phyloP scores from a whole-genome alignment of 2,329 filamentous ascomycete genomes.

The Pseudogymnoascus sp. region DNA sequence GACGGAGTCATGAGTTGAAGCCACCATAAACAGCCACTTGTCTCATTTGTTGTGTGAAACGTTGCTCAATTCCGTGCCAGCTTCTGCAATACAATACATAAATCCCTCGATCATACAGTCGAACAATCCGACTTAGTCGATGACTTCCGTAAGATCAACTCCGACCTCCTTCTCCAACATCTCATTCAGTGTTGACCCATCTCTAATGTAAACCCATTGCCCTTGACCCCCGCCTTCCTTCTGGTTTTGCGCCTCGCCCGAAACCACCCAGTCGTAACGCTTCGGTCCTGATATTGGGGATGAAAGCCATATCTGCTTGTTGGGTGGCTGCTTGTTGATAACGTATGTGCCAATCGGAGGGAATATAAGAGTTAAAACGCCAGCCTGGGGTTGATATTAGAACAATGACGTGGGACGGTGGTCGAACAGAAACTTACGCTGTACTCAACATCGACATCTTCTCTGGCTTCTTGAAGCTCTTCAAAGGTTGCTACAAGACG shows the following conservation, averaged over 20 bases:
- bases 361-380: slow-evolving; percentile 71
- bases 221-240: slow-evolving; percentile 70
- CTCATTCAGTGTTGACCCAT: slow-evolving; percentile 66
- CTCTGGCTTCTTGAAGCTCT: slow-evolving; percentile 60
- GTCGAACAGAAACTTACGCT: slow-evolving; percentile 50
- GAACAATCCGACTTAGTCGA: not conserved
- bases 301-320: slow-evolving; percentile 95
- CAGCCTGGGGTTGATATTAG: slow-evolving; percentile 49
- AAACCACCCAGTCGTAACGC: slow-evolving; percentile 81
- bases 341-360: slow-evolving; percentile 73
- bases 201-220: slow-evolving; percentile 81
- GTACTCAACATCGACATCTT: slow-evolving; percentile 82
- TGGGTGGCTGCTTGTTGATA: slow-evolving; percentile 96
- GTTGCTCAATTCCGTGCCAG: not conserved
- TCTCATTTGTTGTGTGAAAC: not conserved
- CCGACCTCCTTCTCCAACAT: slow-evolving; percentile 70
- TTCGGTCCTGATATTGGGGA: slow-evolving; percentile 88
- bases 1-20: not conserved
- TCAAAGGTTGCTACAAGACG: slow-evolving; percentile 54
- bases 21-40: not conserved
- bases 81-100: slow-evolving; percentile 1
- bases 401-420: slow-evolving; percentile 8
- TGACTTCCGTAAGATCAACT: slow-evolving; percentile 43
- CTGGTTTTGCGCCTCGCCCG: slow-evolving; percentile 63
- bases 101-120: not conserved